Conservation (phyloP, 1,139 yeast genomes). For the Debaryomyces sp. region DNA sequence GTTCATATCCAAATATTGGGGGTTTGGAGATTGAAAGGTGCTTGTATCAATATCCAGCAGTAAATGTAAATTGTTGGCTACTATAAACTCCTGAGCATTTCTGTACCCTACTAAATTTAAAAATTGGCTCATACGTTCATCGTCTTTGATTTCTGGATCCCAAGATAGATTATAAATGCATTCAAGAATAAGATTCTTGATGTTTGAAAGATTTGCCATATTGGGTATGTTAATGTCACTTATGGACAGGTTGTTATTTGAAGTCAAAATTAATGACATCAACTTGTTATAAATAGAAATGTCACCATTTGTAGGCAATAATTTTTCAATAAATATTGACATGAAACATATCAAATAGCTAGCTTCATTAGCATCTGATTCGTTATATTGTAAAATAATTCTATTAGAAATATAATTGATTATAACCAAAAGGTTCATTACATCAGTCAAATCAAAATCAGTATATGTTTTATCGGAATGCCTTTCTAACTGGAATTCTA, state of each 20-base stretch:
- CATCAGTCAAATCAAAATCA: conserved; percentile 14
- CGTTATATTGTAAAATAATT: conserved; percentile 8
- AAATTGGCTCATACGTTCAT: conserved; percentile 17
- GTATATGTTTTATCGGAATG: conserved; percentile 2
- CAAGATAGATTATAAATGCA: conserved; percentile 21
- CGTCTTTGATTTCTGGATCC: conserved; percentile 8
- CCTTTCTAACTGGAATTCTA: conserved; percentile 11
- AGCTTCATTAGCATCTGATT: conserved; percentile 1
- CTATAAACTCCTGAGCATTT: conserved; percentile 20
- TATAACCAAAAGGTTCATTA: conserved; percentile 14
- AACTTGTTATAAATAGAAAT: conserved; percentile 16
- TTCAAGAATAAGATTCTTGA: conserved; percentile 21
- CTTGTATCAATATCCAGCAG: conserved; percentile 21
- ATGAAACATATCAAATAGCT: conserved; percentile 6
- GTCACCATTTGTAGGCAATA: conserved; percentile 14
- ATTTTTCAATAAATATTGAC: conserved; percentile 7
- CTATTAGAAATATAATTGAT: conserved; percentile 11
- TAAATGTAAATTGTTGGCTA: conserved; percentile 16
- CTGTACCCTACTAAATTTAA: conserved; percentile 29
- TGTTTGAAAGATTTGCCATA: conserved; percentile 9
- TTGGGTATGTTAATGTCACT: not conserved
- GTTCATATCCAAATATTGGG: conserved; percentile 26
- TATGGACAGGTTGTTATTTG: conserved; percentile 1
- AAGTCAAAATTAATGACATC: conserved; percentile 12
- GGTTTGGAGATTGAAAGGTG: conserved; percentile 17